These are phyloP conservation scores for Stylosanthes scabra DNA, from an alignment of 331 rosid species.

Conservation along the genomic window DNA sequence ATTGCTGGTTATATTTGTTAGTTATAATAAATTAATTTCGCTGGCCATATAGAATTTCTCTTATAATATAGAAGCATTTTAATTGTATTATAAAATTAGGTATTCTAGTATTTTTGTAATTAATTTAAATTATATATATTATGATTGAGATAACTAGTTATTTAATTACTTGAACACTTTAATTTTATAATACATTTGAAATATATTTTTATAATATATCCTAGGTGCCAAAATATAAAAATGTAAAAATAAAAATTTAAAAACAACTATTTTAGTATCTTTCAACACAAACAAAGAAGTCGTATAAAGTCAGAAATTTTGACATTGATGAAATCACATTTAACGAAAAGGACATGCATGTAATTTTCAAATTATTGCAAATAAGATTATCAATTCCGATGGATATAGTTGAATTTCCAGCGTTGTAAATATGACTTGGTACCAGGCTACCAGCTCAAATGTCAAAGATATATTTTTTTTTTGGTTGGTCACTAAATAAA, in stretches of 20 bases:
- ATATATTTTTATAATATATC: not conserved
- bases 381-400: slow-evolving; percentile 36
- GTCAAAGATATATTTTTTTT: slow-evolving; percentile 44
- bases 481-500: slow-evolving; percentile 45
- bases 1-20: too few species aligned
- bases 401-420: slow-evolving; percentile 45
- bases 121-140: too few species aligned
- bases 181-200: too few species aligned
- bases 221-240: slow-evolving; percentile 11
- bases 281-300: slow-evolving; percentile 48
- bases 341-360: slow-evolving; percentile 33
- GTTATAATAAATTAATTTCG: too few species aligned
- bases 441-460: slow-evolving; percentile 36
- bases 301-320: slow-evolving; percentile 49
- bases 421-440: slow-evolving; percentile 38
- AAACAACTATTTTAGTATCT: slow-evolving; percentile 37
- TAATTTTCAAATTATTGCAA: slow-evolving; percentile 43
- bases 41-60: too few species aligned
- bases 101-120: too few species aligned
- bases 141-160: too few species aligned
- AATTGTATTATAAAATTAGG: too few species aligned
- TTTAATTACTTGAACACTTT: too few species aligned
- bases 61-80: too few species aligned
- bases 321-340: slow-evolving; percentile 47
- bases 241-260: not conserved